Evolutionary conservation across 1,139 yeast genomes (phyloP), one percentile per base, ranked within the genome.

Genomic region (Candida pseudoviswanathii): DNA sequence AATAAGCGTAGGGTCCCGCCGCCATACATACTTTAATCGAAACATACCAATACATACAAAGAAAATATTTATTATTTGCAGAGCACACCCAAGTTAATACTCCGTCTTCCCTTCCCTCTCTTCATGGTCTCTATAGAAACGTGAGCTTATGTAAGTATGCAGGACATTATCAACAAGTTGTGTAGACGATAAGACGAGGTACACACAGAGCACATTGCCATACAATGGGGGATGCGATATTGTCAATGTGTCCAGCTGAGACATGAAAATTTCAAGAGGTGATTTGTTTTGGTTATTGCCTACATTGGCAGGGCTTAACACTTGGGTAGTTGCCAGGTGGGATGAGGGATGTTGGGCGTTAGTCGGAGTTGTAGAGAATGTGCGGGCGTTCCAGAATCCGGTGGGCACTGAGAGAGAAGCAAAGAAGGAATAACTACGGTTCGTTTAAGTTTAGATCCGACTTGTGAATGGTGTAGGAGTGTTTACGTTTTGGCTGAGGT

Each of bases 1-100:
- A 78, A 67, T 69, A 66, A 56, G 51, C 45, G 29, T 16, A 32
- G 31, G 26, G 22, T 11, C 29, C 33, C 16, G 16, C 16, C 16
- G 16, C 16, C 16, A 16, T 16, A 16, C 16, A 27, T 27, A 31
- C 6, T 21, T 9, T 31, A 26, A 11, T 27, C 16, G 16, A 34
- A 16, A 16, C 16, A 16, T 16, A 16, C 16, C 16, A 11, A 8
- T 26, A 11, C 30, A n/a, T 5, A 27, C 30, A 27, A 27, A 27
- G 30, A 27, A 39, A 34, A 33, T 34, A 42, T 40, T 30, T 40
- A 40, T 37, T 37, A 37, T 24, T 25, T 37, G 26, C 41, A 37
- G 10, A 37, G 16, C 16, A 16, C 16, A 16, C 16, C 16, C 16
- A 16, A 16, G 16, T 16, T 16, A 16, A 16, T 16, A 16, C 16